A percentile compares a stretch with the other conserved stretches of the same genome.
These are phyloP conservation scores for Pezicula neosporulosa DNA, from an alignment of 2,329 filamentous ascomycete species.

Conservation along the genomic window DNA sequence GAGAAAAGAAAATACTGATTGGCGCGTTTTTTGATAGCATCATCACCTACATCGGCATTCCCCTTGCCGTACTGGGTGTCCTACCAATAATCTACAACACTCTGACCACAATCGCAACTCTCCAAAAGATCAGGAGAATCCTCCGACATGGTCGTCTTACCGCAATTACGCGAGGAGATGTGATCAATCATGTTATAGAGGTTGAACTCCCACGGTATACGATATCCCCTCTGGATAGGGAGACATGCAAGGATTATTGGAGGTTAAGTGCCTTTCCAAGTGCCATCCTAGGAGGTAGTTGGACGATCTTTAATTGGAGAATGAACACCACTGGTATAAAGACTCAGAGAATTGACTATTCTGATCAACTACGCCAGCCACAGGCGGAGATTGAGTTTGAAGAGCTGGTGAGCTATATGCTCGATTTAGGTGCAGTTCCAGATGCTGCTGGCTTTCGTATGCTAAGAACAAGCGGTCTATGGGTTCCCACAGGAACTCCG, in stretches of 20 bases:
- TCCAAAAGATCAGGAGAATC: conserved; percentile 57
- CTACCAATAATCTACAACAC: conserved; percentile 66
- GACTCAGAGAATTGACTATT: conserved; percentile 61
- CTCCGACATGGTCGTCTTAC: conserved; percentile 53
- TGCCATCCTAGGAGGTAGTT: conserved; percentile 55
- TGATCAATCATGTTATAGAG: conserved; percentile 64
- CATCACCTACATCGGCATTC: conserved; percentile 54
- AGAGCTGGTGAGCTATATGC: conserved; percentile 56
- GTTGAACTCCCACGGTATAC: conserved; percentile 63
- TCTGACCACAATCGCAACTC: conserved; percentile 53
- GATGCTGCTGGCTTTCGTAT: conserved; percentile 56
- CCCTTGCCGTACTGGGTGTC: conserved; percentile 55
- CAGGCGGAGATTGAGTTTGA: conserved; percentile 52
- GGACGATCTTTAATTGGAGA: conserved; percentile 65
- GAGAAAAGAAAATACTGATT: neutral
- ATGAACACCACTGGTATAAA: conserved; percentile 59
- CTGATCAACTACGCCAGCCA: conserved; percentile 41
- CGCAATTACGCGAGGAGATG: conserved; percentile 58
- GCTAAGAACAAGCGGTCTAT: conserved; percentile 52
- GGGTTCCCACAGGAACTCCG: conserved; percentile 56
- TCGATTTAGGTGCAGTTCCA: conserved; percentile 61
- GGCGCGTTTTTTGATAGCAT: conserved; percentile 29
- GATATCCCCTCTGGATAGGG: conserved; percentile 56
- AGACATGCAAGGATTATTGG: conserved; percentile 55
- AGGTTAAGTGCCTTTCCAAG: conserved; percentile 46